phyloP scores from a whole-genome alignment of 495 filamentous ascomycete genomes.

The Annulohypoxylon maeteangense region DNA sequence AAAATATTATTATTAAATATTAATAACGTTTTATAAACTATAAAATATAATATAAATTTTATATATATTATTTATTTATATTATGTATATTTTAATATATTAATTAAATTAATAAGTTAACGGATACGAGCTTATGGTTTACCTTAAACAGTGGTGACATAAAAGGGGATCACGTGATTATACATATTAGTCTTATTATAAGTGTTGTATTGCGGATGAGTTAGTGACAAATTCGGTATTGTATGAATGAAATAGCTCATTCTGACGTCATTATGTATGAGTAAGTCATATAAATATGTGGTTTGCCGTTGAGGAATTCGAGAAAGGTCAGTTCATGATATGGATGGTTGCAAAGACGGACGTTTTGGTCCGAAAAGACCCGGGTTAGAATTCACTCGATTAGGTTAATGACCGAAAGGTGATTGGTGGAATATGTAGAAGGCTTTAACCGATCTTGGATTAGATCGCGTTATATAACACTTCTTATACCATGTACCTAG shows the following conservation, averaged over 20 bases:
- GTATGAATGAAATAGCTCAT: background rate
- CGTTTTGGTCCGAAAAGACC: conserved; percentile 16
- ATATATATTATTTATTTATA: too few relatives aligned
- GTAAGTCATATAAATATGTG: background rate
- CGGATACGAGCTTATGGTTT: too few relatives aligned
- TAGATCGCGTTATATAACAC: background rate
- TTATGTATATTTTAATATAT: too few relatives aligned
- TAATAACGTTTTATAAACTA: too few relatives aligned
- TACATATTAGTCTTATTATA: background rate
- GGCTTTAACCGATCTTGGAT: conserved; percentile 1
- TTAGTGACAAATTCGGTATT: background rate
- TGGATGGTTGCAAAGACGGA: background rate
- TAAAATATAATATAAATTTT: too few relatives aligned
- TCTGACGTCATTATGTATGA: background rate
- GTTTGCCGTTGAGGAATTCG: background rate
- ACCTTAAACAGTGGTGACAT: too few relatives aligned
- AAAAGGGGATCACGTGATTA: too few relatives aligned
- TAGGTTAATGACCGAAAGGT: background rate
- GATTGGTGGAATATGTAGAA: conserved; percentile 16
- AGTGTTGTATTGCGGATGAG: background rate
- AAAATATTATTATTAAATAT: too few relatives aligned
- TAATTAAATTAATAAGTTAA: too few relatives aligned
- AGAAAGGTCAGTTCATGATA: background rate
- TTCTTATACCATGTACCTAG: background rate
- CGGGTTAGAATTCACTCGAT: conserved; percentile 10